A percentile compares a stretch with the other conserved stretches of the same genome.
Evolutionary conservation across 1,284 basidiomycete genomes (phyloP).

Genomic region (Tilletia caries): DNA sequence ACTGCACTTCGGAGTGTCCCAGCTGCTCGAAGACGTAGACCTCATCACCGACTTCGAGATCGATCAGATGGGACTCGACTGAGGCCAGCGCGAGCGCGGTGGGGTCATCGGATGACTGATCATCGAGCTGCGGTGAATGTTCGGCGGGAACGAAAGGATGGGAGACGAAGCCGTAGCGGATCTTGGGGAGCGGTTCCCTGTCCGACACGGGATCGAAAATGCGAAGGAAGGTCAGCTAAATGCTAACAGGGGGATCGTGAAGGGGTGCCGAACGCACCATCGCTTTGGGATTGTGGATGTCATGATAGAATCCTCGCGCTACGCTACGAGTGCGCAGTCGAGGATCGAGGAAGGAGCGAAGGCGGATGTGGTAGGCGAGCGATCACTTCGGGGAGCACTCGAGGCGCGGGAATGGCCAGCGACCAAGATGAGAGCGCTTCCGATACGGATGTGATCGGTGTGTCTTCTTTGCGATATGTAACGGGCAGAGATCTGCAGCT

Average conservation of each 20-base stretch:
- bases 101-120: conserved; percentile 1
- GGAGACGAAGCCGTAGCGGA: conserved; percentile 42
- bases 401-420: too few relatives aligned
- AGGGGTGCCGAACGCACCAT: background rate
- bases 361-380: too few relatives aligned
- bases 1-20: conserved; percentile 40
- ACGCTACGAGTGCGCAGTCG: too few relatives aligned
- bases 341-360: too few relatives aligned
- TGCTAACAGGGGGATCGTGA: background rate
- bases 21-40: conserved; percentile 68
- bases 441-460: too few relatives aligned
- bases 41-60: conserved; percentile 74
- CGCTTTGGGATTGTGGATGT: background rate
- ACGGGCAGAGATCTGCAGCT: too few relatives aligned
- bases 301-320: too few relatives aligned
- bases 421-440: too few relatives aligned
- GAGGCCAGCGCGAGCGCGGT: conserved; percentile 12
- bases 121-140: conserved; percentile 31
- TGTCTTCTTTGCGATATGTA: too few relatives aligned
- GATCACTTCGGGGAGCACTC: too few relatives aligned
- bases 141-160: conserved; percentile 41
- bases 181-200: conserved; percentile 45
- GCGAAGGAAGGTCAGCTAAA: background rate
- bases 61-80: conserved; percentile 40
- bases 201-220: background rate